Conservation (phyloP, 2,329 filamentous ascomycete species). For the Acephala macrosclerotiorum region DNA sequence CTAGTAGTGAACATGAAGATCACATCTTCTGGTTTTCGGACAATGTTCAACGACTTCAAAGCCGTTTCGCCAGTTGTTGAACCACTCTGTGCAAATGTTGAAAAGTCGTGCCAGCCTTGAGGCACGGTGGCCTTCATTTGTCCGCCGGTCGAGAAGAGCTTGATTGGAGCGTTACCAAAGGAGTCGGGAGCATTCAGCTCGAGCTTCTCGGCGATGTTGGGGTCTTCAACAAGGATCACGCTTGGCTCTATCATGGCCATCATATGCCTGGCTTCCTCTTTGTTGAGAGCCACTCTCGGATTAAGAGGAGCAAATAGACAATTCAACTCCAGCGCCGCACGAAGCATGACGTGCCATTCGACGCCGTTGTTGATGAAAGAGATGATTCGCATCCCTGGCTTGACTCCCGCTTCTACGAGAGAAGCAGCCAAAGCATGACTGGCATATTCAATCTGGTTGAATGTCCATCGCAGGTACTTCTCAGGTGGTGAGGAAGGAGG, state of each 20-base stretch:
- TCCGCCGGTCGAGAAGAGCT: neutral
- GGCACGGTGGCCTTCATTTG: neutral
- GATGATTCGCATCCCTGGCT: conserved; percentile 14
- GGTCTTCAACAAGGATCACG: conserved; percentile 19
- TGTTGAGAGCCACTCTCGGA: conserved; percentile 16
- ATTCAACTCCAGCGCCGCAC: conserved; percentile 23
- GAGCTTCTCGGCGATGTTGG: neutral
- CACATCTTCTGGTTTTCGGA: conserved; percentile 60
- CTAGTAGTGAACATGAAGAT: conserved; percentile 96
- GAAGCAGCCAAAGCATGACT: conserved; percentile 18
- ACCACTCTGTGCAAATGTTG: neutral
- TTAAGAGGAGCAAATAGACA: conserved; percentile 22
- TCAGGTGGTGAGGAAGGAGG: conserved; percentile 2
- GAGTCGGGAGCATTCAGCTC: neutral
- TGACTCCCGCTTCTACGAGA: conserved; percentile 13
- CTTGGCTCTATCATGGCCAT: conserved; percentile 23
- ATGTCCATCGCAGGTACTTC: conserved; percentile 23
- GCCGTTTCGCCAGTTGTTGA: neutral
- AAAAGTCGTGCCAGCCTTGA: conserved; percentile 14
- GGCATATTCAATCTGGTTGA: conserved; percentile 13
- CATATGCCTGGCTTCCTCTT: conserved; percentile 20
- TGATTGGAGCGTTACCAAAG: neutral
- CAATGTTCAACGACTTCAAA: neutral
- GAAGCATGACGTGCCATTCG: conserved; percentile 19
- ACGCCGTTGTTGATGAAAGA: conserved; percentile 19